Evolutionary conservation across 1,284 basidiomycete species (phyloP).

Genomic region (Ustilago hordei): DNA sequence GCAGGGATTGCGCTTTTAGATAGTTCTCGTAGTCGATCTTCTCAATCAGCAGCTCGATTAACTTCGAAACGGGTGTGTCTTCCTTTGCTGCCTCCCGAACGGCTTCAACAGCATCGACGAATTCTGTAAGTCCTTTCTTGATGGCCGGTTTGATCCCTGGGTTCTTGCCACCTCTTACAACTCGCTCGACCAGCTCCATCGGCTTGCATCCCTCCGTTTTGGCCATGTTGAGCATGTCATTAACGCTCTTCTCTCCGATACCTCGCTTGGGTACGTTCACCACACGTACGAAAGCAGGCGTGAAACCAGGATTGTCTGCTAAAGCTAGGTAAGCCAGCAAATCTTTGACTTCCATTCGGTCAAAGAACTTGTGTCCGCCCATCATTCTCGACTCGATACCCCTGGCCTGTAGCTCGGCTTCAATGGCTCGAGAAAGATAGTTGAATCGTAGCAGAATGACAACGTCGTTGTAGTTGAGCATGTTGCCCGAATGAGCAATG

Average conservation of each 20-base stretch:
- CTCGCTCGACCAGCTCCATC: conserved; percentile 73
- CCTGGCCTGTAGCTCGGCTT: conserved; percentile 81
- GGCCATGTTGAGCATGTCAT: conserved; percentile 76
- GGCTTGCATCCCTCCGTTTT: conserved; percentile 74
- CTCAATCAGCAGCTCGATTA: conserved; percentile 77
- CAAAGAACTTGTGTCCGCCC: conserved; percentile 87
- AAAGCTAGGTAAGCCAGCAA: conserved; percentile 80
- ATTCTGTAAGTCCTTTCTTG: conserved; percentile 76
- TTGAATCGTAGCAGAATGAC: conserved; percentile 80
- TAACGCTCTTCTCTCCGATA: conserved; percentile 84
- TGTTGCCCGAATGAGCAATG: conserved; percentile 79
- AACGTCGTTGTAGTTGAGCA: conserved; percentile 71
- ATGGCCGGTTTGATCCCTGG: conserved; percentile 78
- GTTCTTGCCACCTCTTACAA: conserved; percentile 49
- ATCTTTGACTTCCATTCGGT: conserved; percentile 82
- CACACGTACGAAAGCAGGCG: conserved; percentile 78
- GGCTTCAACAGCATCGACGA: conserved; percentile 75
- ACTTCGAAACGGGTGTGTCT: conserved; percentile 76
- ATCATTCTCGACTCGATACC: conserved; percentile 83
- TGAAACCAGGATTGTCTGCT: conserved; percentile 82
- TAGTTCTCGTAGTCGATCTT: conserved; percentile 78
- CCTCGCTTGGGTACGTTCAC: conserved; percentile 81
- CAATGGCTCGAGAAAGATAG: conserved; percentile 82
- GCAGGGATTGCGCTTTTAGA: conserved; percentile 74
- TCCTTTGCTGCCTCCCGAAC: conserved; percentile 75